phyloP scores from a whole-genome alignment of 495 filamentous ascomycete genomes.

The Cryomyces antarcticus region DNA sequence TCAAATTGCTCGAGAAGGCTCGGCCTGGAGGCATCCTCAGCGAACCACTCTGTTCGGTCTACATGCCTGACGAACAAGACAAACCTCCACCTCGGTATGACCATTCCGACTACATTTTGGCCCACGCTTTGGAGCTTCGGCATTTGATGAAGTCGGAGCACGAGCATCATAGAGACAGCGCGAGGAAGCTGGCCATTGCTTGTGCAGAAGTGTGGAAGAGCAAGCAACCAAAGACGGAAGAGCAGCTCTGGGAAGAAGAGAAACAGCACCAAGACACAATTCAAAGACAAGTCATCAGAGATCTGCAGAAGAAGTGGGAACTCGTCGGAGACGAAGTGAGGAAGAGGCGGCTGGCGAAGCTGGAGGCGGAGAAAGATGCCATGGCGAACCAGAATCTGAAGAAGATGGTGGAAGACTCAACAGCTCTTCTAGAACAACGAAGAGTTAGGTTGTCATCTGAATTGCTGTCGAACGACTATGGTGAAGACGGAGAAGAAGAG shows the following conservation, averaged over 20 bases:
- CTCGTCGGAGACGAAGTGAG: constrained; percentile 58
- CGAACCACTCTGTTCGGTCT: constrained; percentile 47
- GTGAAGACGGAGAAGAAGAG: constrained; percentile 15
- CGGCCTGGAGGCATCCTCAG: constrained; percentile 59
- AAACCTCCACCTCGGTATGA: constrained; percentile 59
- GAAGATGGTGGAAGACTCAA: constrained; percentile 56
- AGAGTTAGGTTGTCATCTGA: constrained; percentile 1
- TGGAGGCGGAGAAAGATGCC: constrained; percentile 71
- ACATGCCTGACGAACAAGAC: constrained; percentile 52
- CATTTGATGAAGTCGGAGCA: constrained; percentile 59
- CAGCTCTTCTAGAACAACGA: constrained; percentile 32
- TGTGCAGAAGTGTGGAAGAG: constrained; percentile 35
- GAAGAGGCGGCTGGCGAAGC: constrained; percentile 44
- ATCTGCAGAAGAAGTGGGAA: constrained; percentile 59
- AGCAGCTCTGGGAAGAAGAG: constrained; percentile 41
- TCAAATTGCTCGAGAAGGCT: constrained; percentile 45
- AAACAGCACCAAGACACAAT: constrained; percentile 11
- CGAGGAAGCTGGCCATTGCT: constrained; percentile 37
- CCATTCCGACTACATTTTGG: constrained; percentile 66
- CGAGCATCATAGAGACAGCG: constrained; percentile 43
- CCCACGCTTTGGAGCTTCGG: constrained; percentile 63
- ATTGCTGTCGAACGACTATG: constrained; percentile 13
- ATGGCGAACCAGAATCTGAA: constrained; percentile 66
- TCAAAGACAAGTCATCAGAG: constrained; percentile 50
- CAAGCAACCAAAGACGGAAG: constrained; percentile 46